Evolutionary conservation across 129 eudicot genomes (phyloP).

Genomic region (Chrysanthemum makinoi): DNA sequence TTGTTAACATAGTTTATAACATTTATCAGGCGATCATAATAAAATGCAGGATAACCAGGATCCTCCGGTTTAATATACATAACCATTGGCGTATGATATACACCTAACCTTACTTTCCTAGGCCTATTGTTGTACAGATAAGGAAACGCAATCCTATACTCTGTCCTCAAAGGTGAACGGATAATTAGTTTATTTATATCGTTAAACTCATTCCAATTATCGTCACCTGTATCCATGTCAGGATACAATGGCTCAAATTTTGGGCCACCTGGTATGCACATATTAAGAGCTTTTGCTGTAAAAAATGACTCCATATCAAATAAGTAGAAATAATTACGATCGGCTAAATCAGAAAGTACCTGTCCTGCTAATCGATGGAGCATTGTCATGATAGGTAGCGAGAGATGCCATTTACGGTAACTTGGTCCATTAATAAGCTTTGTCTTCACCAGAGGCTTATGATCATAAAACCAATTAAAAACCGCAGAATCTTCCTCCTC

Average conservation of each 20-base stretch:
- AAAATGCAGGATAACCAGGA: slow-evolving; percentile 96
- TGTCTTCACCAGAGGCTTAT: slow-evolving; percentile 90
- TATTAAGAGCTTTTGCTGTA: slow-evolving; percentile 94
- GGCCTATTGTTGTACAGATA: slow-evolving; percentile 97
- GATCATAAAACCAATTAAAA: slow-evolving; percentile 94
- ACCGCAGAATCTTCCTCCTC: slow-evolving; percentile 99
- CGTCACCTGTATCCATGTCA: slow-evolving; percentile 99
- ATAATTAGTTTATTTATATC: slow-evolving; percentile 94
- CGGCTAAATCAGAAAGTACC: slow-evolving; percentile 84
- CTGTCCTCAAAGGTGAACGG: slow-evolving; percentile 95
- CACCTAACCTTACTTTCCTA: slow-evolving; percentile 77
- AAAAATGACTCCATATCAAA: slow-evolving; percentile 99
- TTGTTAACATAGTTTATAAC: slow-evolving; percentile 68
- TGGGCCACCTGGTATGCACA: slow-evolving; percentile 99
- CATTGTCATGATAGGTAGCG: slow-evolving; percentile 96
- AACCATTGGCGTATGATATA: slow-evolving; percentile 97
- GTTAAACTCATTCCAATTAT: slow-evolving; percentile 98
- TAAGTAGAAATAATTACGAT: slow-evolving; percentile 88
- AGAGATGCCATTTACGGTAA: slow-evolving; percentile 93
- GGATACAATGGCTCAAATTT: slow-evolving; percentile 98
- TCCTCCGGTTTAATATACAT: slow-evolving; percentile 99
- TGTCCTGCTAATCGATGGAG: slow-evolving; percentile 97
- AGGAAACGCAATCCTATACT: slow-evolving; percentile 95
- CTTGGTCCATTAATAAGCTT: slow-evolving; percentile 98
- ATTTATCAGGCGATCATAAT: slow-evolving; percentile 87